Conservation (phyloP, 2,329 filamentous ascomycete species). For the Scolecobasidium constrictum region DNA sequence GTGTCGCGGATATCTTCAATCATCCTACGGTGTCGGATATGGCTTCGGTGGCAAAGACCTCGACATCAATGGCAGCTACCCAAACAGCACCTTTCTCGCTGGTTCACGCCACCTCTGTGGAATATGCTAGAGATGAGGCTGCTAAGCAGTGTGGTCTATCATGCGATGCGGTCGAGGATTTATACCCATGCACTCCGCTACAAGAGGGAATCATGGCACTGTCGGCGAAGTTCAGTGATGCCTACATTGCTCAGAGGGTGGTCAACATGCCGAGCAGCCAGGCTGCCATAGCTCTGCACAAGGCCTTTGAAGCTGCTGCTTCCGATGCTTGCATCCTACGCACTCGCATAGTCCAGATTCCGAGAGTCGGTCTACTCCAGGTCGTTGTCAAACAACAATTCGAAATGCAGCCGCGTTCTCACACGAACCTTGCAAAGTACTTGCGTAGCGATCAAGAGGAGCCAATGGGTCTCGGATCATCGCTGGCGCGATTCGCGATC, state of each 20-base stretch:
- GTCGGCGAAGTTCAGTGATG: conserved; percentile 23
- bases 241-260: conserved; percentile 28
- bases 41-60: not conserved
- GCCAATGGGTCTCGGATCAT: conserved; percentile 26
- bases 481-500: conserved; percentile 26
- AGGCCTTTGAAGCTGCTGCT: conserved; percentile 25
- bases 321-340: conserved; percentile 23
- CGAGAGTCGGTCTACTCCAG: conserved; percentile 32
- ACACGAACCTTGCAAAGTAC: too few relatives aligned
- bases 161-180: conserved; percentile 22
- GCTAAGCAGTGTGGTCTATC: conserved; percentile 22
- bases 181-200: conserved; percentile 67
- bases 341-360: conserved; percentile 27
- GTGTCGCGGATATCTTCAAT: conserved; percentile 31
- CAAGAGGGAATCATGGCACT: conserved; percentile 70
- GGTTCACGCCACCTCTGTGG: not conserved
- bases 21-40: not conserved
- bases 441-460: conserved; percentile 22
- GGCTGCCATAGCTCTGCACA: conserved; percentile 20
- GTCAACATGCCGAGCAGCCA: conserved; percentile 20
- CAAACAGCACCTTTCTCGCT: not conserved
- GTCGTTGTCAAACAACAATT: conserved; percentile 23
- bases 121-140: conserved; percentile 12
- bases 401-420: conserved; percentile 19
- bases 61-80: too few relatives aligned